A percentile compares a stretch with the other conserved stretches of the same genome.
These are phyloP conservation scores for Stemphylium vesicarium DNA, from an alignment of 2,329 filamentous ascomycete species.

Conservation along the genomic window DNA sequence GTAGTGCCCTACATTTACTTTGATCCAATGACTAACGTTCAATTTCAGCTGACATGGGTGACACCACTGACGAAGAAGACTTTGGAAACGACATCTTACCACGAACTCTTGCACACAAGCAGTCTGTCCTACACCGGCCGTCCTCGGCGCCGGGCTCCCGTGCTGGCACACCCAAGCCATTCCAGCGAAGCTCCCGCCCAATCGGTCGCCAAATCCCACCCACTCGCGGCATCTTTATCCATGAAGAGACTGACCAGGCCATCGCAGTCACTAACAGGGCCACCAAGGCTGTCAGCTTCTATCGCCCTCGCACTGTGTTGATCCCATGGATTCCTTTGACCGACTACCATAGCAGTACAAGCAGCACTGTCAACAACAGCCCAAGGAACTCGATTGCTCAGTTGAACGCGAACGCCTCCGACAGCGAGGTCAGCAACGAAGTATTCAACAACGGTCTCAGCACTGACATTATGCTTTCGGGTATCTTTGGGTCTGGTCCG, in stretches of 20 bases:
- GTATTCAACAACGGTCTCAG: constrained; percentile 39
- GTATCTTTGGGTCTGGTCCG: constrained; percentile 60
- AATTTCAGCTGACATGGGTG: constrained; percentile 62
- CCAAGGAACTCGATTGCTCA: constrained; percentile 46
- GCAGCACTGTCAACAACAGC: constrained; percentile 50
- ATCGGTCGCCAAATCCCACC: constrained; percentile 40
- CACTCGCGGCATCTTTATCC: constrained; percentile 46
- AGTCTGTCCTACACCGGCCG: constrained; percentile 57
- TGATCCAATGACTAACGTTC: constrained; percentile 53
- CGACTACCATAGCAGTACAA: constrained; percentile 47
- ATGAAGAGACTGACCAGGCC: constrained; percentile 45
- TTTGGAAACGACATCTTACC: constrained; percentile 56
- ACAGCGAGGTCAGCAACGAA: constrained; percentile 49
- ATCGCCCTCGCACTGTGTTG: constrained; percentile 43
- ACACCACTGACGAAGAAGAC: constrained; percentile 61
- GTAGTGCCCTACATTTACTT: constrained; percentile 28
- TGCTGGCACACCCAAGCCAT: constrained; percentile 48
- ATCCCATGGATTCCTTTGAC: constrained; percentile 38
- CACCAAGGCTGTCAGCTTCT: constrained; percentile 52
- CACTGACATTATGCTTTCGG: constrained; percentile 79
- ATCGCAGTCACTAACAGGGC: constrained; percentile 52
- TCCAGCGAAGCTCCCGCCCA: constrained; percentile 39
- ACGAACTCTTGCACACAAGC: constrained; percentile 50
- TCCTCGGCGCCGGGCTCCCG: constrained; percentile 53
- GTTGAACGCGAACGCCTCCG: constrained; percentile 45